Percentiles rank a stretch among this genome's conserved stretches.
Conservation (phyloP, 164 flowering plant species). For the Chloranthus sessilifolius region DNA sequence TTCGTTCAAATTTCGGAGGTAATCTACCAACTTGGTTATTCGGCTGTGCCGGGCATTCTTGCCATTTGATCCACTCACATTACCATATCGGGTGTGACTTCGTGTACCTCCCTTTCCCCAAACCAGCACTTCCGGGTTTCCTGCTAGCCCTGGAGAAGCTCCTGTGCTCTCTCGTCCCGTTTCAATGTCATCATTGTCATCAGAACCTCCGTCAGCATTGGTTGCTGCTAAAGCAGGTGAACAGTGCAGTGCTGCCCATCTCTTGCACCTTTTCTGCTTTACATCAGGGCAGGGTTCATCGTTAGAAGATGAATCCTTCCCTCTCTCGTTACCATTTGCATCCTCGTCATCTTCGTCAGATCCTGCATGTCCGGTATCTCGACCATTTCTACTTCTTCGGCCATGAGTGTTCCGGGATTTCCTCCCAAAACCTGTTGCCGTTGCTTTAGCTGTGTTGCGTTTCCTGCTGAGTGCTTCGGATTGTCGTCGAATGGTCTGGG, state of each 20-base stretch:
- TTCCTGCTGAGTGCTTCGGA: constrained; percentile 71
- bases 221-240: constrained; percentile 44
- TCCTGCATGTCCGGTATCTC: constrained; percentile 38
- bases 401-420: constrained; percentile 33
- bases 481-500: constrained; percentile 69
- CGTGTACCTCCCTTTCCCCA: constrained; percentile 87
- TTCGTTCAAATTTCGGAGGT: constrained; percentile 48
- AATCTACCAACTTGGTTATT: constrained; percentile 49
- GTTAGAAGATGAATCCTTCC: constrained; percentile 67
- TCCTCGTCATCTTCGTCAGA: constrained; percentile 68
- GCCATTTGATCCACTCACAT: constrained; percentile 32
- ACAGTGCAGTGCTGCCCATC: constrained; percentile 34
- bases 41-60: constrained; percentile 42
- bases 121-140: constrained; percentile 56
- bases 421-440: constrained; percentile 36
- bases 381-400: constrained; percentile 33
- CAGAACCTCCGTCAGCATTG: constrained; percentile 34
- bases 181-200: constrained; percentile 53
- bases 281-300: constrained; percentile 57
- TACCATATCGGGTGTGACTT: constrained; percentile 65
- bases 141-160: constrained; percentile 47
- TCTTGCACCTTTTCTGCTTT: constrained; percentile 47
- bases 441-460: constrained; percentile 39
- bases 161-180: constrained; percentile 37
- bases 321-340: constrained; percentile 46